These are phyloP conservation scores for Skeletonema marinoi DNA, from an alignment of 108 stramenopile genomes.

Conservation along the genomic window DNA sequence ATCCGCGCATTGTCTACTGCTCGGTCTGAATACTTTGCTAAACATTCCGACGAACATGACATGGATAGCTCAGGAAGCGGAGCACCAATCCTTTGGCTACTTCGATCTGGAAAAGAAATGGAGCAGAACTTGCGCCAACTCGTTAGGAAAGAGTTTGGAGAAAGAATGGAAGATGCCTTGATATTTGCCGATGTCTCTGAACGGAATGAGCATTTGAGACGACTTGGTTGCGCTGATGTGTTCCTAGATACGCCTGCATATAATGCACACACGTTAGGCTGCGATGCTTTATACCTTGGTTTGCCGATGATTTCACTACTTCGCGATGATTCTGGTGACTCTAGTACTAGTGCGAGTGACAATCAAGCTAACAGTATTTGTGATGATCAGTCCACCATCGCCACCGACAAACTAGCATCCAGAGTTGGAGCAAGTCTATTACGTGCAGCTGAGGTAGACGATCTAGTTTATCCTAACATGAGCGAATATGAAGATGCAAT, in stretches of 20 bases:
- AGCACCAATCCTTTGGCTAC: slow-evolving; percentile 73
- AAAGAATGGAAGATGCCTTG: slow-evolving; percentile 51
- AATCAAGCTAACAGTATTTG: not conserved
- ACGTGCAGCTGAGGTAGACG: slow-evolving; percentile 53
- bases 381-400: slow-evolving; percentile 9
- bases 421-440: slow-evolving; percentile 81
- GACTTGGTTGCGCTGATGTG: slow-evolving; percentile 77
- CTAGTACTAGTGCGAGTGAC: not conserved
- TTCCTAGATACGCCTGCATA: slow-evolving; percentile 89
- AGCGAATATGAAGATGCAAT: slow-evolving; percentile 70
- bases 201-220: slow-evolving; percentile 74
- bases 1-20: slow-evolving; percentile 57
- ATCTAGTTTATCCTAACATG: slow-evolving; percentile 52
- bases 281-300: slow-evolving; percentile 61
- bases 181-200: slow-evolving; percentile 75
- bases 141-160: slow-evolving; percentile 49
- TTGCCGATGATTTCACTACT: slow-evolving; percentile 81
- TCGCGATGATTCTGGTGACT: slow-evolving; percentile 8
- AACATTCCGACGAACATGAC: not conserved
- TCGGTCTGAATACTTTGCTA: slow-evolving; percentile 20
- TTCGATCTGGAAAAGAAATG: slow-evolving; percentile 75
- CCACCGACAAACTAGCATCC: slow-evolving; percentile 77
- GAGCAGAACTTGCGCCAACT: slow-evolving; percentile 68
- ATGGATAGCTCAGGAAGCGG: slow-evolving; percentile 4
- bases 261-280: slow-evolving; percentile 87